Evolutionary conservation across 495 filamentous ascomycete species (phyloP), one percentile per base, ranked within the genome.

Genomic region (Tuber calosporum): DNA sequence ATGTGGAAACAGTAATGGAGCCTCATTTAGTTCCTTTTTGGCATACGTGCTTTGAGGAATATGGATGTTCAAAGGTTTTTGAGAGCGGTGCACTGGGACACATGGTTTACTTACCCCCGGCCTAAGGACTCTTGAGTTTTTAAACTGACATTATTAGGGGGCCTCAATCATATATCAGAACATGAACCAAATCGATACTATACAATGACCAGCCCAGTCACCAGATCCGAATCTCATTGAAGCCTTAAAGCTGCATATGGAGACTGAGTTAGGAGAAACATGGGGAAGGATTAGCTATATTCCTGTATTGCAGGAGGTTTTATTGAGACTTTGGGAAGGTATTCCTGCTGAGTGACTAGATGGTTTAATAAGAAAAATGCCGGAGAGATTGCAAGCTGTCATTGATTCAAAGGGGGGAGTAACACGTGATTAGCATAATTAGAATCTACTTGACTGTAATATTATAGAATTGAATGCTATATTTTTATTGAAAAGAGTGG

Each of bases 1-100:
- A 72, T 67, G 70, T n/a, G 2, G 43, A n/a, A 15, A 43, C 58
- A 34, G 66, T 75, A n/a, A 67, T 69, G 17, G 66, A 72, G 34
- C 73, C 69, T 39, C n/a, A 42, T 4, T 73, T 77, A 8, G 58
- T 78, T n/a, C 76, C 73, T 3, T 78, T 78, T 45, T 70, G 69
- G 76, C 69, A 78, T 66, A 4, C 53, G 66, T 66, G 68, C 41
- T 75, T 42, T 62, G 40, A 67, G 20, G 67, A 39, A 15, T 75
- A 75, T 70, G 45, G 73, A 42, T 75, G 66, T 42, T 26, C 36
- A 41, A 11, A 20, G 39, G 36, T 75, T 13, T 39, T 73, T 1
- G 76, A 78, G 37, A 69, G 73, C 30, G 70, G 73, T 68, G 69
- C 66, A 30, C 67, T 66, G 17, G 43, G 76, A 22, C 73, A 77